Percentiles rank a stretch among this genome's conserved stretches.
phyloP scores from a whole-genome alignment of 805 yeast species.

The Candida easanensis region DNA sequence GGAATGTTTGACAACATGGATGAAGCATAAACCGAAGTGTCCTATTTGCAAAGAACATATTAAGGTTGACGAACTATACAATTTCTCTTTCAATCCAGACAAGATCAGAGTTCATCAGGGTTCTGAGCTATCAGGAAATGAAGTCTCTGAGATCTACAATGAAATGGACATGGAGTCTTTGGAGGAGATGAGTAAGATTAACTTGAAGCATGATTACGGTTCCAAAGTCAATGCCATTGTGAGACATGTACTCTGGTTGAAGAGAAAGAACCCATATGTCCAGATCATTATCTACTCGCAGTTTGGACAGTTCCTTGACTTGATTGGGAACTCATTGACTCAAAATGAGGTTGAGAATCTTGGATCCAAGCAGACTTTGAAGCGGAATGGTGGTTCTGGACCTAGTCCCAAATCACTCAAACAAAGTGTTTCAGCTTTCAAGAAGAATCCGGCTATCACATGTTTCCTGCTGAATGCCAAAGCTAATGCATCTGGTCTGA shows the following conservation, averaged over 20 bases:
- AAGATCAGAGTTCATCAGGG: slow-evolving; percentile 47
- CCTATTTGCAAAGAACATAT: slow-evolving; percentile 76
- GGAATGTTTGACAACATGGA: slow-evolving; percentile 78
- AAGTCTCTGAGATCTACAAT: slow-evolving; percentile 21
- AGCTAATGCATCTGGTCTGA: slow-evolving; percentile 87
- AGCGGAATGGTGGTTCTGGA: background rate
- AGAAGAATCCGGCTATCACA: slow-evolving; percentile 58
- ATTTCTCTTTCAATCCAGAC: slow-evolving; percentile 59
- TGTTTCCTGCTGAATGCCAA: slow-evolving; percentile 84
- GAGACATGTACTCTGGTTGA: slow-evolving; percentile 65
- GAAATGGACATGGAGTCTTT: slow-evolving; percentile 42
- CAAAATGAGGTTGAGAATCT: slow-evolving; percentile 55
- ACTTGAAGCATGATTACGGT: slow-evolving; percentile 58
- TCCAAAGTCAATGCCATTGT: slow-evolving; percentile 84
- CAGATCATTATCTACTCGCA: slow-evolving; percentile 90
- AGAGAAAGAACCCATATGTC: slow-evolving; percentile 42
- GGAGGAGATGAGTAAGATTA: slow-evolving; percentile 43
- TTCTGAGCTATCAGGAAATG: slow-evolving; percentile 19
- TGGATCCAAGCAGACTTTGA: slow-evolving; percentile 41
- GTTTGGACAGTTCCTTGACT: slow-evolving; percentile 71
- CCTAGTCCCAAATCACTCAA: slow-evolving; percentile 2
- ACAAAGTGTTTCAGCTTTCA: slow-evolving; percentile 55
- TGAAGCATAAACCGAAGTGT: slow-evolving; percentile 53
- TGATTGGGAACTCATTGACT: slow-evolving; percentile 63
- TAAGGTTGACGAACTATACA: slow-evolving; percentile 52